A percentile compares a stretch with the other conserved stretches of the same genome.
Conservation (phyloP, 495 filamentous ascomycete genomes). For the Delitschia confertaspora region DNA sequence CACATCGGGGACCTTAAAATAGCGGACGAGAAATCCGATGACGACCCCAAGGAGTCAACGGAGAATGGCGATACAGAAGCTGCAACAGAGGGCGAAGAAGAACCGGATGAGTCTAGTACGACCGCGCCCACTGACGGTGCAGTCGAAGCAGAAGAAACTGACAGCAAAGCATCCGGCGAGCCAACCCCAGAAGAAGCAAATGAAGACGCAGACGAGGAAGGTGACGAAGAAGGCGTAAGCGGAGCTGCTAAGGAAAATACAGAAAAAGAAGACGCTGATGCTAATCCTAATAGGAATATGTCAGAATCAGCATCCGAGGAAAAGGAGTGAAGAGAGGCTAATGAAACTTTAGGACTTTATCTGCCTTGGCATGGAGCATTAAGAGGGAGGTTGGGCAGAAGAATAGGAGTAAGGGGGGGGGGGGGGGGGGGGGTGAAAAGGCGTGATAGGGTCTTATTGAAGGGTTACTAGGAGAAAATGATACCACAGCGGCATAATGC, state of each 20-base stretch:
- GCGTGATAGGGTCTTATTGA: too few species aligned
- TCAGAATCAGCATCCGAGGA: not conserved
- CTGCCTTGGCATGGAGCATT: not conserved
- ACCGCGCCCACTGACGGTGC: not conserved
- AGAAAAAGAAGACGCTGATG: not conserved
- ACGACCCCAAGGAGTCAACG: constrained; percentile 19
- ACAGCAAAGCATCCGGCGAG: constrained; percentile 1
- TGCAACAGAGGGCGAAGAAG: not conserved
- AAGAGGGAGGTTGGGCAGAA: not conserved
- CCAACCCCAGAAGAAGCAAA: not conserved
- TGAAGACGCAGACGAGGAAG: not conserved
- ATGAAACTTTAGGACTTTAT: too few species aligned
- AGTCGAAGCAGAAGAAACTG: not conserved
- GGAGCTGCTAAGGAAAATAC: not conserved
- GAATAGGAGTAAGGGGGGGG: too few species aligned
- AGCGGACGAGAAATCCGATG: constrained; percentile 27
- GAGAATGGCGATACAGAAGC: not conserved
- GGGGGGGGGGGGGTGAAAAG: too few species aligned
- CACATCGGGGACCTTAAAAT: too few species aligned
- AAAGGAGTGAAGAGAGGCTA: too few species aligned
- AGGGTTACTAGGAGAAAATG: too few species aligned
- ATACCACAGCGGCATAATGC: too few species aligned
- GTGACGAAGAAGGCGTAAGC: not conserved
- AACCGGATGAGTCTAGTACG: not conserved
- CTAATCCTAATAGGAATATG: not conserved